phyloP scores from a whole-genome alignment of 2,329 filamentous ascomycete species.

The Elsinoe batatas region DNA sequence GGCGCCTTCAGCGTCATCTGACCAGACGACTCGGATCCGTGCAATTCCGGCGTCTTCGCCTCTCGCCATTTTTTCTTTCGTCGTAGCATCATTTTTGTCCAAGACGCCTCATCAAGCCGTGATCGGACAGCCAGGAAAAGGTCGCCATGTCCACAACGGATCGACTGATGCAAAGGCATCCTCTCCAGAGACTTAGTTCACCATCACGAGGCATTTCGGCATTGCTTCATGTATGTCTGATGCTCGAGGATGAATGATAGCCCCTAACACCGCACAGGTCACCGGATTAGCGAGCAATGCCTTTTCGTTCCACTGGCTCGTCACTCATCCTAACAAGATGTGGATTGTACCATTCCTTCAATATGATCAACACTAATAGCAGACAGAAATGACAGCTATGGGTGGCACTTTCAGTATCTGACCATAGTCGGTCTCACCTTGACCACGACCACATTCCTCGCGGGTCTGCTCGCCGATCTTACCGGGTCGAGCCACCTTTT shows the following conservation, averaged over 20 bases:
- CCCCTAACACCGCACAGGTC: slow-evolving; percentile 19
- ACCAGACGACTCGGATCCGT: background rate
- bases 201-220: slow-evolving; percentile 56
- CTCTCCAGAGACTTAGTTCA: slow-evolving; percentile 55
- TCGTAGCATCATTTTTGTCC: background rate
- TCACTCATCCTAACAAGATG: slow-evolving; percentile 29
- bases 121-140: background rate
- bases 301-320: slow-evolving; percentile 34
- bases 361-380: background rate
- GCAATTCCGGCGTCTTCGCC: background rate
- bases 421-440: slow-evolving; percentile 62
- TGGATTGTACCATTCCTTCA: slow-evolving; percentile 17
- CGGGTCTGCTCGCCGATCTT: slow-evolving; percentile 56
- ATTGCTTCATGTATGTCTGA: slow-evolving; percentile 43
- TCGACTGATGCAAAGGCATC: slow-evolving; percentile 39
- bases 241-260: background rate
- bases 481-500: slow-evolving; percentile 51
- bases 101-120: background rate
- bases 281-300: slow-evolving; percentile 37
- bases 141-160: background rate
- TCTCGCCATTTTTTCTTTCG: background rate
- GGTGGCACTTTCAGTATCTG: slow-evolving; percentile 62
- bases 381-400: slow-evolving; percentile 49
- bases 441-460: slow-evolving; percentile 50
- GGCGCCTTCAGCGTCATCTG: background rate